A percentile compares a stretch with the other conserved stretches of the same genome.
Evolutionary conservation across 495 filamentous ascomycete species (phyloP).

Genomic region (Mytilinidion resinicola): DNA sequence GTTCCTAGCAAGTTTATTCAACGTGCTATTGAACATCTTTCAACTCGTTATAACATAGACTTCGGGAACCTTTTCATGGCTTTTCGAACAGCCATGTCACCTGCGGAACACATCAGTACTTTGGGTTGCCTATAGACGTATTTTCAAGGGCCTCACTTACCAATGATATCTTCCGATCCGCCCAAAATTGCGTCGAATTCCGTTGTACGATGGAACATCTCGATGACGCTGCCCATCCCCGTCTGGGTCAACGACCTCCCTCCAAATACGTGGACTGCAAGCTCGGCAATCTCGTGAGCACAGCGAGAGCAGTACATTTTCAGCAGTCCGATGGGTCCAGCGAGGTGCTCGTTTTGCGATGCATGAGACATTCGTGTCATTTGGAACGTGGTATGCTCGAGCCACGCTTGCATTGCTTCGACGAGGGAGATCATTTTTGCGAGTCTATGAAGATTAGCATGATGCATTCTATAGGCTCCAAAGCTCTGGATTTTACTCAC

Average conservation of each 20-base stretch:
- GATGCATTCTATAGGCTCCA: no score
- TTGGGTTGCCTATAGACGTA: no score
- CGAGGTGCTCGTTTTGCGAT: slow-evolving; percentile 65
- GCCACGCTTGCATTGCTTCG: slow-evolving; percentile 79
- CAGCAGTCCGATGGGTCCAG: slow-evolving; percentile 75
- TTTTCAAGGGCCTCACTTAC: no score
- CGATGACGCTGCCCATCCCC: slow-evolving; percentile 75
- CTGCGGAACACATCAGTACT: no score
- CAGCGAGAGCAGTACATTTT: slow-evolving; percentile 71
- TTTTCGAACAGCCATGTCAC: slow-evolving; percentile 74
- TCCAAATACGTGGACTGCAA: slow-evolving; percentile 80
- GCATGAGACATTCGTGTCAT: slow-evolving; percentile 82
- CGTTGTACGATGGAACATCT: slow-evolving; percentile 77
- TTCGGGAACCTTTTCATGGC: slow-evolving; percentile 79
- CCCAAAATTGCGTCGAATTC: slow-evolving; percentile 88
- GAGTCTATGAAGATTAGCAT: slow-evolving; percentile 39
- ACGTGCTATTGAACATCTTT: no score
- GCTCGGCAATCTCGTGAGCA: slow-evolving; percentile 75
- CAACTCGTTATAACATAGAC: slow-evolving; percentile 57
- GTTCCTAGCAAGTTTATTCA: no score
- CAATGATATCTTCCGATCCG: slow-evolving; percentile 77
- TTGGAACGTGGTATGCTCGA: slow-evolving; percentile 77
- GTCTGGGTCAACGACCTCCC: slow-evolving; percentile 75
- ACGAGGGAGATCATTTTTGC: slow-evolving; percentile 84
- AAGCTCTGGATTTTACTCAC: slow-evolving; percentile 28